Base-by-base conservation (phyloP, 805 yeast species). In the Candida nemodendra region DNA sequence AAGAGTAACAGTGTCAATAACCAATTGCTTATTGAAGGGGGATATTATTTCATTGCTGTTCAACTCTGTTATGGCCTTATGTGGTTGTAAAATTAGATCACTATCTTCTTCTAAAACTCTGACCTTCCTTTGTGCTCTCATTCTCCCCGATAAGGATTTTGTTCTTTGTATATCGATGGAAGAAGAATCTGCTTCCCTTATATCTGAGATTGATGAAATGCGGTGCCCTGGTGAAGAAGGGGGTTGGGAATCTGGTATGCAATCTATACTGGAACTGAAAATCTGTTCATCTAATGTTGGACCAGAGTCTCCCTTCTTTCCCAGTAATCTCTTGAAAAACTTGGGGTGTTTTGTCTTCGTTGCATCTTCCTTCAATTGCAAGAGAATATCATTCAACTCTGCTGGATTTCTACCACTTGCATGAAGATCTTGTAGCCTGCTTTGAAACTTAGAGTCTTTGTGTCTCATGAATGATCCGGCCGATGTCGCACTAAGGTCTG, bases 381-480 rank as follows among this genome's bases (percentile, higher is more conserved):
- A 69, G 54, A 74, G 58, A 5, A 69, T 39, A 4, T 54, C 61
- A 24, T 51, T 42, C 34, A 56, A 51, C 16, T 52, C 53, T 21
- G 44, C 29, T 5, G 39, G 37, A 34, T 33, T 30, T 3, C 41
- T 30, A 9, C 56, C 53, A 22, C 44, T 42, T 25, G 41, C 47
- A 27, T 44, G 34, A 37, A 47, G 32, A 18, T 44, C 51, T 19
- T 43, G 42, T 21, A 54, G 27, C 32, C 40, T 45, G 1, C 26
- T 19, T 34, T 48, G 62, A 45, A 27, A 61, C 41, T 39, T 65
- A 36, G 32, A 53, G 41, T 56, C 65, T 58, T 55, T 82, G 57
- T 87, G 95, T 53, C 95, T 74, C 31, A 81, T 79, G 41, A 79
- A 79, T 21, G 95, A 84, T 0, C 95, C 95, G 1, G 95, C 95